Evolutionary conservation across 768 basidiomycete genomes (phyloP), one percentile per base, ranked within the genome.

Genomic region (Dioszegia hungarica): DNA sequence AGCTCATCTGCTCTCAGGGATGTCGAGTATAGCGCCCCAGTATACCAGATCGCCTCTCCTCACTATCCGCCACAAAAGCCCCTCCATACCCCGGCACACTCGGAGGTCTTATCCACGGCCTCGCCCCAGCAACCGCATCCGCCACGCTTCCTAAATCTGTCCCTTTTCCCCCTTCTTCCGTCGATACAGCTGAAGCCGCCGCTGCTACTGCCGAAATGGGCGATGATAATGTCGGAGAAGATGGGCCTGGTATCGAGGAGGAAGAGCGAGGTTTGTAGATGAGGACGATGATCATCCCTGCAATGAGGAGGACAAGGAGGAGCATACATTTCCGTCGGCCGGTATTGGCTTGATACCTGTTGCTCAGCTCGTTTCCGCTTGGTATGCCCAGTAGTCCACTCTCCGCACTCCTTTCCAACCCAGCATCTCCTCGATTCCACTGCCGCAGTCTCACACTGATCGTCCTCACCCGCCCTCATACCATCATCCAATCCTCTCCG

Each of bases 251-350:
- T 3, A 33, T 33, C 5, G 63, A 61, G 44, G 51, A 34, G 19
- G 52, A 31, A 22, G 46, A 45, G 22, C 84, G 85, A 40, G 93
- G 91, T 79, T 95, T 97, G 81, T 94, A 90, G 56, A 97, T 87
- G 68, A 99, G 82, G 46, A 92, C 83, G 61, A 97, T 67, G 68
- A 94, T 82, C 55, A 92, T 82, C 14, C 87, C 90, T 69, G 92
- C 82, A 67, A 98, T 93, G 72, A 94, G 82, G 34, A 99, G 82
- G 44, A 97, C 61, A 37, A 99, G 82, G 44, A 98, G 81, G 73
- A 98, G 87, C 56, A 99, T 98, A 76, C 91, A 90, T 74, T 88
- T 86, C 77, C 94, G 82, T 70, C 90, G 83, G 38, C 94, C 92
- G 1, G 93, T 91, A 70, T 88, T 91, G 71, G 86, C 86, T 79